phyloP scores from a whole-genome alignment of 2,329 filamentous ascomycete species.

The Aquanectria penicillioides region DNA sequence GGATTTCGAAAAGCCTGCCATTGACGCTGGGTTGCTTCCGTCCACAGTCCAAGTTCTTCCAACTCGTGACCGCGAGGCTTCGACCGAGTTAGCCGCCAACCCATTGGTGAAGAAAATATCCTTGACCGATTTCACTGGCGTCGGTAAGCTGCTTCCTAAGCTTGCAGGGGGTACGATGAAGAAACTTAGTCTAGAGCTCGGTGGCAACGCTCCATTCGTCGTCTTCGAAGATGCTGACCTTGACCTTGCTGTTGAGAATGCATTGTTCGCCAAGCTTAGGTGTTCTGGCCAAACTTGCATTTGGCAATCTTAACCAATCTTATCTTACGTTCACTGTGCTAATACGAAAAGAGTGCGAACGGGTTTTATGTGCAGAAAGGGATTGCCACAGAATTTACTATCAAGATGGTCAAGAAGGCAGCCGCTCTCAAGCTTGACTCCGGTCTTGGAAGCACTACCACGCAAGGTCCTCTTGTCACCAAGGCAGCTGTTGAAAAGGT shows the following conservation, averaged over 20 bases:
- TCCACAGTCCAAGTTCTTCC: too few species aligned
- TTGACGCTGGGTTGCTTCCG: too few species aligned
- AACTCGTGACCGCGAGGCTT: too few species aligned
- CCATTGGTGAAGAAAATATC: slow-evolving; percentile 19
- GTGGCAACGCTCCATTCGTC: slow-evolving; percentile 61
- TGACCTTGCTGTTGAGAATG: slow-evolving; percentile 68
- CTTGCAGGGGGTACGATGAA: slow-evolving; percentile 6
- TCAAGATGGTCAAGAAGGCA: slow-evolving; percentile 73
- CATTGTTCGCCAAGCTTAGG: slow-evolving; percentile 85
- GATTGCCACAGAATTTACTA: slow-evolving; percentile 75
- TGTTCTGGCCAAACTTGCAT: slow-evolving; percentile 92
- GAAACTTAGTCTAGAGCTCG: slow-evolving; percentile 16
- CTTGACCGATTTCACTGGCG: slow-evolving; percentile 12
- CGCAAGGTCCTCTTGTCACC: slow-evolving; percentile 73
- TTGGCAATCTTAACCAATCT: too few species aligned
- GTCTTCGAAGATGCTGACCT: slow-evolving; percentile 81
- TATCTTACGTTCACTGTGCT: too few species aligned
- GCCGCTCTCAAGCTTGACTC: slow-evolving; percentile 74
- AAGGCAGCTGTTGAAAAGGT: slow-evolving; percentile 65
- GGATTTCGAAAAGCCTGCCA: too few species aligned
- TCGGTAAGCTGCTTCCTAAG: slow-evolving; percentile 6
- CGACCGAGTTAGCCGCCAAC: too few species aligned
- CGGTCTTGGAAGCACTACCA: slow-evolving; percentile 58
- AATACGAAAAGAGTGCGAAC: too few species aligned
- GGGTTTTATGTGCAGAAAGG: slow-evolving; percentile 78